Conservation (phyloP, 805 yeast genomes). For the Pichia rugopelliculosa region DNA sequence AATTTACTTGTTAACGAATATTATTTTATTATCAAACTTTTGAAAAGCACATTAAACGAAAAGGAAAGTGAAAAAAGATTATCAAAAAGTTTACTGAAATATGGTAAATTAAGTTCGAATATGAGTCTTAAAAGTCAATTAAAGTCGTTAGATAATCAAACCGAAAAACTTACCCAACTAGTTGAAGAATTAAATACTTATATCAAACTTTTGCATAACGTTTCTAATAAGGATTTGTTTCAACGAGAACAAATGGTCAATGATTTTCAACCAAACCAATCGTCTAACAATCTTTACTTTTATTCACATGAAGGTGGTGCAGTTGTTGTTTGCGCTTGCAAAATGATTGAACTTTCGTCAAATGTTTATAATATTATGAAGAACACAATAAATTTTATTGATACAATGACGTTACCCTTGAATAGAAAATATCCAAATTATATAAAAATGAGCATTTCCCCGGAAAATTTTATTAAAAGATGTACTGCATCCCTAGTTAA, state of each 20-base stretch:
- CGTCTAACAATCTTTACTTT: constrained; percentile 30
- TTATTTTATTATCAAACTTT: constrained; percentile 20
- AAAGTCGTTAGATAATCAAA: constrained; percentile 42
- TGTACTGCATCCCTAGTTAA: constrained; percentile 58
- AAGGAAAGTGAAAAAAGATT: constrained; percentile 1
- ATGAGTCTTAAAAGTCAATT: constrained; percentile 37
- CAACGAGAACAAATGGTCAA: neutral
- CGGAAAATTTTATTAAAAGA: constrained; percentile 50
- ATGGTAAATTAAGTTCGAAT: constrained; percentile 8
- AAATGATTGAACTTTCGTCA: constrained; percentile 46
- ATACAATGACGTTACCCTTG: constrained; percentile 54
- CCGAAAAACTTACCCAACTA: constrained; percentile 37
- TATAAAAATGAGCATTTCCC: constrained; percentile 45
- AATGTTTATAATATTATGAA: constrained; percentile 46
- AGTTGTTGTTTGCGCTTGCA: constrained; percentile 28
- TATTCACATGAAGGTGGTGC: constrained; percentile 62
- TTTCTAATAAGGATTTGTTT: constrained; percentile 17
- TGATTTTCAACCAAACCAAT: neutral
- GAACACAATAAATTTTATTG: constrained; percentile 36
- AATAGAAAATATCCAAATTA: constrained; percentile 66
- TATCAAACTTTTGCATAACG: constrained; percentile 50
- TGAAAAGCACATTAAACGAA: constrained; percentile 12
- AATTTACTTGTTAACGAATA: constrained; percentile 58
- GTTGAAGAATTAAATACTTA: constrained; percentile 60
- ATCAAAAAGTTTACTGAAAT: neutral